Percentiles rank a stretch among this genome's conserved stretches.
Conservation (phyloP, 768 basidiomycete genomes). For the Pleurotus sapidus region DNA sequence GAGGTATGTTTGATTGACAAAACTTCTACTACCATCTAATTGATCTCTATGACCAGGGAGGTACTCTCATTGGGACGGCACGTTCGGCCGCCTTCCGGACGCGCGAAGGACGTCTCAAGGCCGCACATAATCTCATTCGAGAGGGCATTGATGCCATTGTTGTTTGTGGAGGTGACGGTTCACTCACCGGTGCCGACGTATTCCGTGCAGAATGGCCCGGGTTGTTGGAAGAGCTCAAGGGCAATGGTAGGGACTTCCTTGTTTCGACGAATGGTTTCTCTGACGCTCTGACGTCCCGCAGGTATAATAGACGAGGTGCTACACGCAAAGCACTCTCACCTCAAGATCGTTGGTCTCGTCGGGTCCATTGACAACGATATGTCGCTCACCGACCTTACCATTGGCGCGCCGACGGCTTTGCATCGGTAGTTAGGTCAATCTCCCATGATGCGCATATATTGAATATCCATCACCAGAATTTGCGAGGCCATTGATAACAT, state of each 20-base stretch:
- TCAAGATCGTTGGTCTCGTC: slow-evolving; percentile 97
- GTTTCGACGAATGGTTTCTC: background rate
- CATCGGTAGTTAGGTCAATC: slow-evolving; percentile 46
- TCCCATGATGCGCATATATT: background rate
- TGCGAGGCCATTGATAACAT: slow-evolving; percentile 99
- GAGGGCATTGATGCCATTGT: slow-evolving; percentile 97
- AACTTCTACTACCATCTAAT: background rate
- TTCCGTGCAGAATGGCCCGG: slow-evolving; percentile 93
- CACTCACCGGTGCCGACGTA: slow-evolving; percentile 92
- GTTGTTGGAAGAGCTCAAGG: slow-evolving; percentile 67
- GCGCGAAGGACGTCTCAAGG: slow-evolving; percentile 81
- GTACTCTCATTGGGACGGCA: slow-evolving; percentile 95
- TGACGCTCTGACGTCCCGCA: slow-evolving; percentile 20
- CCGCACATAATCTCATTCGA: slow-evolving; percentile 88
- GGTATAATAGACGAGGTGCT: slow-evolving; percentile 77
- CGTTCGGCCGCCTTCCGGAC: slow-evolving; percentile 84
- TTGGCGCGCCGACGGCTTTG: slow-evolving; percentile 93
- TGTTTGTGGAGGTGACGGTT: slow-evolving; percentile 97
- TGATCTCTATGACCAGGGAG: slow-evolving; percentile 51
- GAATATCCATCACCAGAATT: slow-evolving; percentile 36
- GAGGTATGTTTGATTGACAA: slow-evolving; percentile 47
- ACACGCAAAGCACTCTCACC: slow-evolving; percentile 67
- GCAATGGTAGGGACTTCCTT: slow-evolving; percentile 45
- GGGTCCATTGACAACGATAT: slow-evolving; percentile 99
- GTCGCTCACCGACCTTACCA: slow-evolving; percentile 96